Evolutionary conservation across 805 yeast genomes (phyloP), one percentile per base, ranked within the genome.

Genomic region (Sugiyamaella smithiae): DNA sequence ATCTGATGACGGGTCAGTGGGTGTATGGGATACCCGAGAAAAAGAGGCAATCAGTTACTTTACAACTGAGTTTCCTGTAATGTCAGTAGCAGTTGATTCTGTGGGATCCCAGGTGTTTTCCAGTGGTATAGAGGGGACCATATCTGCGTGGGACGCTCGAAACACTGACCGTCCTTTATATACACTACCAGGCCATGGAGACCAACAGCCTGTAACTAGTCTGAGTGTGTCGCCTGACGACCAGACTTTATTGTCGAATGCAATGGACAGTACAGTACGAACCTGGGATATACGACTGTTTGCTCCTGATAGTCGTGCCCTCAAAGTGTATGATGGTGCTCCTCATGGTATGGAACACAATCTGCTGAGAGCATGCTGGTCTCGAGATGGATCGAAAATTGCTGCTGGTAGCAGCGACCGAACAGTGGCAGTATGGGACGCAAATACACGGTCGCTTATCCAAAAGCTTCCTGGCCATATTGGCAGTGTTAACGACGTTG

Each of bases 41-140:
- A 82, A 78, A 55, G 56, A 58, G 2, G 68, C 75, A 1, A 67
- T 74, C 0, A 54, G 62, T 1, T 57, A 56, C 6, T 44, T 50
- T 36, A 62, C 67, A 19, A 73, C 82, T 0, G 73, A 73, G 1
- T 83, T 71, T 57, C 93, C 95, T 0, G 56, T 86, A 0, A 63
- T 85, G 17, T 70, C 86, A 0, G 76, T 78, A 5, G 74, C 71
- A 5, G 57, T 67, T 51, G 72, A 56, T 57, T 57, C 61, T 2
- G 64, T 65, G 36, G 80, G 77, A 1, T 62, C 66, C 12, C 64
- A 68, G 11, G 57, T 84, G 3, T 86, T 71, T 55, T 71, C 79
- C 4, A 69, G 83, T 0, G 95, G 95, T 0, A 76, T 87, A 2
- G 91, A 87, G 54, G 84, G 88, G 1, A 67, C 71, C 0, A 72